phyloP scores from a whole-genome alignment of 1,284 basidiomycete genomes.

The Pseudozyma hubeiensis region DNA sequence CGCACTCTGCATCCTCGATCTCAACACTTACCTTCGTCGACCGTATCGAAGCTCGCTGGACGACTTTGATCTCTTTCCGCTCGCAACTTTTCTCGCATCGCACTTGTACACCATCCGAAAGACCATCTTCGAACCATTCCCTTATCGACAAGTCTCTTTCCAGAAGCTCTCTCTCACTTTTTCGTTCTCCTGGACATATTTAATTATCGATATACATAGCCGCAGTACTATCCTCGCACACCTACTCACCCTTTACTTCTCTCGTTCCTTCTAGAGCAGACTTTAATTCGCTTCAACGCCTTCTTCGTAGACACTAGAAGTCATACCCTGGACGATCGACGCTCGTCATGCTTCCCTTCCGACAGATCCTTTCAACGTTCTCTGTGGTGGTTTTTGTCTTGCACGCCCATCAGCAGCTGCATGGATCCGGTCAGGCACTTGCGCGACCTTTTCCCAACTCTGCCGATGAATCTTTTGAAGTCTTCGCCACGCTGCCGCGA shows the following conservation, averaged over 20 bases:
- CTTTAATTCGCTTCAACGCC: background rate
- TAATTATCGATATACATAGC: too few relatives aligned
- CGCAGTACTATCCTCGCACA: too few relatives aligned
- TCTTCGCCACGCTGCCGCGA: background rate
- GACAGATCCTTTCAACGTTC: conserved; percentile 16
- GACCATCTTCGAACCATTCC: too few relatives aligned
- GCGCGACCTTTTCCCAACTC: conserved; percentile 13
- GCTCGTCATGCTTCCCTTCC: conserved; percentile 19
- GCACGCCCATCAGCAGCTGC: conserved; percentile 6
- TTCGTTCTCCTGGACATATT: background rate
- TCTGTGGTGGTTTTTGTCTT: conserved; percentile 15
- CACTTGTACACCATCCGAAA: too few relatives aligned
- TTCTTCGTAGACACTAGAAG: background rate
- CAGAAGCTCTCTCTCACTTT: background rate
- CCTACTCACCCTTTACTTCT: background rate
- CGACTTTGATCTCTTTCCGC: too few relatives aligned
- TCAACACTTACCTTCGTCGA: too few relatives aligned
- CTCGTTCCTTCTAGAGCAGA: conserved; percentile 12
- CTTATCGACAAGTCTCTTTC: too few relatives aligned
- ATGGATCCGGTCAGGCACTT: conserved; percentile 11
- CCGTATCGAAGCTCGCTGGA: too few relatives aligned
- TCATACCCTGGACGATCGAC: conserved; percentile 1
- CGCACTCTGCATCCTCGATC: too few relatives aligned
- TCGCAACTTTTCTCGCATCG: too few relatives aligned
- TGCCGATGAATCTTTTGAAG: background rate